Base-by-base conservation (phyloP, 2,329 filamentous ascomycete genomes). In the Aaosphaeria arxii region DNA sequence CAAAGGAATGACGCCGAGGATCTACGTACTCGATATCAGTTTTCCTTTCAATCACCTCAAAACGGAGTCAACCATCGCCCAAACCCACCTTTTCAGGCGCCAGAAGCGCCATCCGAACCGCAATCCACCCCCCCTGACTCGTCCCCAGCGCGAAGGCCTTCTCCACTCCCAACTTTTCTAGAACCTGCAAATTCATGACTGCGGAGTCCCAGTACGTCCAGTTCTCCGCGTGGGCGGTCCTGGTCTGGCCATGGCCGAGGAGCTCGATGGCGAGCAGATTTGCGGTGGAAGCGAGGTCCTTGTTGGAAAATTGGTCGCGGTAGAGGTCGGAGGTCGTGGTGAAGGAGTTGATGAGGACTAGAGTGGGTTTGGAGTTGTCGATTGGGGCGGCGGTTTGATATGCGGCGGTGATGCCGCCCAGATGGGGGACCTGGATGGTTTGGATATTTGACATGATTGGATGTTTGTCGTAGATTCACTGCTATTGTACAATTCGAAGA, bases 171-270 rank as follows among this genome's bases (percentile, higher is more conserved):
- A 79, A 48, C 2, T 55, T 59, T 28, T 72, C 66, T 49, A 74
- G 57, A 5, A 72, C 71, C 52, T 72, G 68, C 9, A 74, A 29
- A 44, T 69, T 70, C 69, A 74, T 79, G 46, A 73, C 69, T 1
- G 77, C 77, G 0, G 76, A 73, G 55, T 80, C 77, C 79, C 78
- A 81, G 57, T 81, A 81, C 5, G 77, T 81, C 56, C 72, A 81
- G 42, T 78, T 69, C 48, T 77, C 71, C 3, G 59, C 53, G 24
- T 66, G 62, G 7, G 33, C 9, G 5, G 71, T 71, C 7, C 72
- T 64, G 4, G 78, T 81, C 48, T 74, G 61, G 4, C 78, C 78
- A 57, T 81, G 78, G 24, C 78, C 79, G 7, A 81, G 70, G 5
- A 75, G 70, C 58, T 81, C 78, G 49, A 81, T 77, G 11, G 77